A percentile compares a stretch with the other conserved stretches of the same genome.
Evolutionary conservation across 2,329 filamentous ascomycete genomes (phyloP).

Genomic region (Sporothrix brunneoviolacea): DNA sequence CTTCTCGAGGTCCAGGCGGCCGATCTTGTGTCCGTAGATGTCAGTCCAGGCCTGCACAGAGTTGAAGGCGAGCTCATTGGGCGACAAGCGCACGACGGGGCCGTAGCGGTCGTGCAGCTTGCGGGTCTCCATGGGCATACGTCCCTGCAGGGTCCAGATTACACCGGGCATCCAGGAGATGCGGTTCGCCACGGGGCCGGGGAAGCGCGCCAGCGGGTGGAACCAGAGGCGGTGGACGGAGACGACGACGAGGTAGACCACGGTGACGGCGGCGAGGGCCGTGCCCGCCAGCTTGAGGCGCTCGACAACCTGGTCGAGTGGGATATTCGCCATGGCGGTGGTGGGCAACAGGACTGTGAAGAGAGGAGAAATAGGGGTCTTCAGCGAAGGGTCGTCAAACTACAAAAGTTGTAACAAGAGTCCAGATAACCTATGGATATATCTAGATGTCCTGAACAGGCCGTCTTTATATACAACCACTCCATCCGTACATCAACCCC

Average conservation of each 20-base stretch:
- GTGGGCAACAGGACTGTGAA: background rate
- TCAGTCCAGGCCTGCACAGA: conserved; percentile 29
- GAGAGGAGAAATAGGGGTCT: background rate
- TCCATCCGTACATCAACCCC: no score
- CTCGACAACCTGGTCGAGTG: background rate
- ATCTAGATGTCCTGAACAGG: no score
- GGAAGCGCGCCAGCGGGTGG: conserved; percentile 22
- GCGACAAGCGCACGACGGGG: conserved; percentile 35
- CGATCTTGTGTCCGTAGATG: conserved; percentile 23
- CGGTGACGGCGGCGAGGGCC: background rate
- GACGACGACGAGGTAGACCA: conserved; percentile 9
- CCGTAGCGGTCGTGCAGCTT: conserved; percentile 31
- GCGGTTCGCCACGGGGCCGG: conserved; percentile 21
- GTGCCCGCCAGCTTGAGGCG: conserved; percentile 8
- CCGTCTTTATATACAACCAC: background rate
- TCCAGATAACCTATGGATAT: no score
- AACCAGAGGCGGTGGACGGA: conserved; percentile 22
- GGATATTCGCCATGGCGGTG: conserved; percentile 5
- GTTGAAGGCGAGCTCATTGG: conserved; percentile 35
- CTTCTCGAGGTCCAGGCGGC: conserved; percentile 16
- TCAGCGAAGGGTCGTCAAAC: no score
- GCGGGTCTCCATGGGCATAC: conserved; percentile 50
- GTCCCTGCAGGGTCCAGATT: conserved; percentile 76
- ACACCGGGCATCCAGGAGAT: conserved; percentile 19
- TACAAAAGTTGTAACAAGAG: background rate